These are phyloP conservation scores for barrel medic (Medicago truncatula) DNA, from an alignment of 306 rosid species.

Conservation along the genomic window DNA sequence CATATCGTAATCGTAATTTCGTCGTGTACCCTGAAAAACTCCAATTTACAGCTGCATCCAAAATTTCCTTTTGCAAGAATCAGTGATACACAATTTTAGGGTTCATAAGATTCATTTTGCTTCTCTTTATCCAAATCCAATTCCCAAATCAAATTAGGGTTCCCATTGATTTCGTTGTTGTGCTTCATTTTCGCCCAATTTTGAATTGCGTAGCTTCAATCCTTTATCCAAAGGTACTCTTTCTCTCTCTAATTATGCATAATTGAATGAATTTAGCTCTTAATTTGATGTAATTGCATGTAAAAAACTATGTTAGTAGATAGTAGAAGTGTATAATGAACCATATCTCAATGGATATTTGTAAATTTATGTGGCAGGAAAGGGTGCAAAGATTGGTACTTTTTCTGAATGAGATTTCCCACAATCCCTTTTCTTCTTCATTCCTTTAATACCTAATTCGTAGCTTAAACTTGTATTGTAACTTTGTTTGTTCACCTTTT, in stretches of 20 bases:
- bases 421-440: slow-evolving; percentile 64
- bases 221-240: slow-evolving; percentile 40
- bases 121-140: background rate
- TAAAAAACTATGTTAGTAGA: slow-evolving; percentile 28
- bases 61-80: background rate
- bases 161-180: background rate
- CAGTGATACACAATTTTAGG: background rate
- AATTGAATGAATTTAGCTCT: background rate
- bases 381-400: slow-evolving; percentile 55
- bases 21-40: background rate
- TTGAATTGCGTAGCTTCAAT: slow-evolving; percentile 26
- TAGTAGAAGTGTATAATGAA: slow-evolving; percentile 29
- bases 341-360: slow-evolving; percentile 53
- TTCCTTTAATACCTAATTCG: slow-evolving; percentile 57
- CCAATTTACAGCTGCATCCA: background rate
- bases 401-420: slow-evolving; percentile 66
- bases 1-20: slow-evolving; percentile 14
- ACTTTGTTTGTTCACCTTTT: background rate
- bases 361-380: slow-evolving; percentile 79
- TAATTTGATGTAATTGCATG: background rate
- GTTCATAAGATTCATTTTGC: background rate
- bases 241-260: slow-evolving; percentile 15
- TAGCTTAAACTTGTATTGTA: slow-evolving; percentile 18
- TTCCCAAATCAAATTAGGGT: background rate
- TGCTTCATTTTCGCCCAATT: slow-evolving; percentile 16